A percentile compares a stretch with the other conserved stretches of the same genome.
These are phyloP conservation scores for Cephaloascus albidus DNA, from an alignment of 805 yeast genomes.

Conservation along the genomic window DNA sequence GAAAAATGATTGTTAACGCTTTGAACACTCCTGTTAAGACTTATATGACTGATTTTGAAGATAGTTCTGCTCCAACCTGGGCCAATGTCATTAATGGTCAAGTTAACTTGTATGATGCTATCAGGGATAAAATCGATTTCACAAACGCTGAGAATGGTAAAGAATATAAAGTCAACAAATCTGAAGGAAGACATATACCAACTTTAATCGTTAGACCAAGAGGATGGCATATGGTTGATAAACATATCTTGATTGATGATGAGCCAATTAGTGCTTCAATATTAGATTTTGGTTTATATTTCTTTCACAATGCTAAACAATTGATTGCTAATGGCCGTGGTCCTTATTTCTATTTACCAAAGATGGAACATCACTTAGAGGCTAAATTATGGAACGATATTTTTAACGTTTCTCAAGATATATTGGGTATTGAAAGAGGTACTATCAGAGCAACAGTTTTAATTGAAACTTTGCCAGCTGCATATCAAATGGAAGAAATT, in stretches of 20 bases:
- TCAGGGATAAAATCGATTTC: constrained; percentile 11
- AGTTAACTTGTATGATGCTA: constrained; percentile 12
- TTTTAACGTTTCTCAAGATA: constrained; percentile 12
- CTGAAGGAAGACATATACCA: constrained; percentile 7
- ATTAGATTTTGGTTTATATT: constrained; percentile 12
- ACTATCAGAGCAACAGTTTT: constrained; percentile 13
- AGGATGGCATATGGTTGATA: constrained; percentile 15
- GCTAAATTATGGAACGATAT: constrained; percentile 14
- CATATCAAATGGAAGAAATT: constrained; percentile 15
- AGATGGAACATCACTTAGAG: constrained; percentile 14
- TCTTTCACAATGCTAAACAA: constrained; percentile 11
- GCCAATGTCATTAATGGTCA: constrained; percentile 11
- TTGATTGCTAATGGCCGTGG: constrained; percentile 9
- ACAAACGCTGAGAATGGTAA: constrained; percentile 19
- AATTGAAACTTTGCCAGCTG: constrained; percentile 14
- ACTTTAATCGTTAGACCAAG: constrained; percentile 12
- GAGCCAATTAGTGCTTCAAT: constrained; percentile 12
- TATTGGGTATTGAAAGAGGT: constrained; percentile 9
- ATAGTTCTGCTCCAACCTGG: constrained; percentile 12
- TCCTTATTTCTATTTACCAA: constrained; percentile 14
- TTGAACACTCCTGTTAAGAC: constrained; percentile 12
- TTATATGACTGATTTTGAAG: constrained; percentile 14
- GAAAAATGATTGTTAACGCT: constrained; percentile 14
- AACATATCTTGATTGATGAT: constrained; percentile 10
- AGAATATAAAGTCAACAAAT: constrained; percentile 20